A percentile compares a stretch with the other conserved stretches of the same genome.
These are phyloP conservation scores for Leptographium wingfieldii DNA, from an alignment of 2,329 filamentous ascomycete genomes.

Conservation along the genomic window DNA sequence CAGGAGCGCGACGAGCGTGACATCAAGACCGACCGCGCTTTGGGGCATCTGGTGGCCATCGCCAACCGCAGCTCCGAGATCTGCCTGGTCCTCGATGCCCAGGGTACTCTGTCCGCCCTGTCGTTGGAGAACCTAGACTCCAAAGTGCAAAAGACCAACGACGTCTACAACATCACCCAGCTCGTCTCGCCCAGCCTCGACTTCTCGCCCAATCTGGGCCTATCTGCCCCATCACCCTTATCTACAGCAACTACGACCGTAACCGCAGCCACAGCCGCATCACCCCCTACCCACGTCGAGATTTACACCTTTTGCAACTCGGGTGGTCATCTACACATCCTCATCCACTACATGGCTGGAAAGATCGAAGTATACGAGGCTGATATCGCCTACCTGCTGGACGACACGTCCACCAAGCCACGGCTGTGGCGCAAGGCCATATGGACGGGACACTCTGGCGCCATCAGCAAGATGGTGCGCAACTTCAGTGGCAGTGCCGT, in stretches of 20 bases:
- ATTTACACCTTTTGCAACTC: conserved; percentile 61
- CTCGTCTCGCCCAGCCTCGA: conserved; percentile 47
- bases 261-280: background rate
- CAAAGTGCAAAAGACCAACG: conserved; percentile 49
- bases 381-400: conserved; percentile 67
- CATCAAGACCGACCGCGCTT: conserved; percentile 51
- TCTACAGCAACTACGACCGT: conserved; percentile 5
- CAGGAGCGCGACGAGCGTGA: conserved; percentile 42
- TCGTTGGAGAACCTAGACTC: conserved; percentile 76
- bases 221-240: background rate
- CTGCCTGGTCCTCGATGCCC: conserved; percentile 72
- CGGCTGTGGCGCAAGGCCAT: conserved; percentile 51
- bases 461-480: conserved; percentile 75
- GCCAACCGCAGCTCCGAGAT: conserved; percentile 79
- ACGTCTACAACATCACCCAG: conserved; percentile 79
- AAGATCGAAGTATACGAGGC: conserved; percentile 71
- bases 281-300: conserved; percentile 40
- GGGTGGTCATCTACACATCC: conserved; percentile 53
- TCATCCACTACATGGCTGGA: conserved; percentile 78
- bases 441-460: conserved; percentile 74
- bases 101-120: conserved; percentile 82
- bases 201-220: conserved; percentile 21
- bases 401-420: conserved; percentile 48
- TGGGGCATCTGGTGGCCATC: conserved; percentile 76
- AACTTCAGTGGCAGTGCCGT: conserved; percentile 71